These are phyloP conservation scores for Metschnikowia borealis DNA, from an alignment of 805 yeast species.

Conservation along the genomic window DNA sequence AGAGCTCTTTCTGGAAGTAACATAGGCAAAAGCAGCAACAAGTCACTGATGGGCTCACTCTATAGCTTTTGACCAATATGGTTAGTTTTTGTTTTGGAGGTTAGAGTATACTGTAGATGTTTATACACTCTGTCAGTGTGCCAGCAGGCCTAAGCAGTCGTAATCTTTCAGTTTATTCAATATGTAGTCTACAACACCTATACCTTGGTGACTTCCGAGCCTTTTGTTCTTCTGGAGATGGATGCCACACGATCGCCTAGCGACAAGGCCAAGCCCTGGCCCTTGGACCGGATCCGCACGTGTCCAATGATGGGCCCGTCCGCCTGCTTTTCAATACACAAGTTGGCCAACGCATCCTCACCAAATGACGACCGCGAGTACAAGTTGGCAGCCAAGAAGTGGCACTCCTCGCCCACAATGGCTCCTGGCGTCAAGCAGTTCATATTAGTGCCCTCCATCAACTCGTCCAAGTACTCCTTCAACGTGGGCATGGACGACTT, in stretches of 20 bases:
- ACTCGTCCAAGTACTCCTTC: conserved; percentile 70
- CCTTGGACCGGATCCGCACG: conserved; percentile 93
- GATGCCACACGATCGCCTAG: conserved; percentile 92
- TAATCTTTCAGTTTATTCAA: background rate
- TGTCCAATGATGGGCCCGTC: conserved; percentile 84
- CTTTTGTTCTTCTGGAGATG: conserved; percentile 52
- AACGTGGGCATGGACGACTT: conserved; percentile 63
- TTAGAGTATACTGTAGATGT: too few species aligned
- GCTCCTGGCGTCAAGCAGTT: conserved; percentile 90
- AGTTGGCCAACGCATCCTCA: conserved; percentile 94
- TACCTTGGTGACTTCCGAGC: conserved; percentile 15
- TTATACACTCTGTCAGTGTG: too few species aligned
- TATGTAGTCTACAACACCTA: conserved; percentile 3
- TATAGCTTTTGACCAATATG: too few species aligned
- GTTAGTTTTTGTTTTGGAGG: too few species aligned
- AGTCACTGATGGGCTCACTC: too few species aligned
- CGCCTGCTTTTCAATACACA: conserved; percentile 81
- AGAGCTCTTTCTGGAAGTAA: too few species aligned
- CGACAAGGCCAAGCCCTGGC: conserved; percentile 93
- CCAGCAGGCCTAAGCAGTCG: background rate
- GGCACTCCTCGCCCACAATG: conserved; percentile 82
- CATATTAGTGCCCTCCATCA: conserved; percentile 88
- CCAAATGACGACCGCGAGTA: conserved; percentile 93
- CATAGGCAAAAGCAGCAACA: too few species aligned
- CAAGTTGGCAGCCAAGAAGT: conserved; percentile 88